Evolutionary conservation across 108 stramenopile species (phyloP).

Genomic region (Cyclotella sp.): DNA sequence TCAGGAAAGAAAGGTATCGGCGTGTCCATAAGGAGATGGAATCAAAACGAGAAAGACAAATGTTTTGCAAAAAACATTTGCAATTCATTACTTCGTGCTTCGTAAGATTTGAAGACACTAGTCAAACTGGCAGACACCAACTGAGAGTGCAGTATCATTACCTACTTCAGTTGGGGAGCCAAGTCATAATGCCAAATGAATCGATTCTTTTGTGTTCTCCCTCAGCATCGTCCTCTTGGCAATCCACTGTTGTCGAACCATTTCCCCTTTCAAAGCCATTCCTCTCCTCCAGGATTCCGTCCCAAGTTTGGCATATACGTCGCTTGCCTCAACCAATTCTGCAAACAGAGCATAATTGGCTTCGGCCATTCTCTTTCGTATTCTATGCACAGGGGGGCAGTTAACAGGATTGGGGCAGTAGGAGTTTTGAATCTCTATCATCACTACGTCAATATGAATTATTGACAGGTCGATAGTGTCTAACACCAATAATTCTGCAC

Average conservation of each 20-base stretch:
- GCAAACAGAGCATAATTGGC: conserved; percentile 35
- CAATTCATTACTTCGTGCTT: too few species aligned
- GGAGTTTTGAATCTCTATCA: conserved; percentile 62
- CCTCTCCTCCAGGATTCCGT: conserved; percentile 21
- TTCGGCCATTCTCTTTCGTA: conserved; percentile 25
- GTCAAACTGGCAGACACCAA: too few species aligned
- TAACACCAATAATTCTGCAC: conserved; percentile 61
- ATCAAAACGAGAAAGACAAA: too few species aligned
- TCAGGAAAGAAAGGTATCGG: too few species aligned
- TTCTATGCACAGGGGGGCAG: conserved; percentile 13
- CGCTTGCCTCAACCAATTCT: conserved; percentile 39
- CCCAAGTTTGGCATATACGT: conserved; percentile 22
- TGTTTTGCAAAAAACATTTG: too few species aligned
- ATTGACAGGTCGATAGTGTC: conserved; percentile 60
- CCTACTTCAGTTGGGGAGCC: too few species aligned
- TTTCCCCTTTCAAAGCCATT: background rate
- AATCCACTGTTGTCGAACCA: background rate
- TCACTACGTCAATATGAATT: conserved; percentile 56
- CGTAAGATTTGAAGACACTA: too few species aligned
- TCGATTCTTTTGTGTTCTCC: background rate
- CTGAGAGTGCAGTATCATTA: too few species aligned
- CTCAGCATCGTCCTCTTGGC: background rate
- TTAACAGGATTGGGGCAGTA: conserved; percentile 40
- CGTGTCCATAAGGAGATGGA: too few species aligned
- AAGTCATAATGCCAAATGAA: too few species aligned